A percentile compares a stretch with the other conserved stretches of the same genome.
These are phyloP conservation scores for Cucumis cinereus DNA, from an alignment of 306 rosid genomes.

Conservation along the genomic window DNA sequence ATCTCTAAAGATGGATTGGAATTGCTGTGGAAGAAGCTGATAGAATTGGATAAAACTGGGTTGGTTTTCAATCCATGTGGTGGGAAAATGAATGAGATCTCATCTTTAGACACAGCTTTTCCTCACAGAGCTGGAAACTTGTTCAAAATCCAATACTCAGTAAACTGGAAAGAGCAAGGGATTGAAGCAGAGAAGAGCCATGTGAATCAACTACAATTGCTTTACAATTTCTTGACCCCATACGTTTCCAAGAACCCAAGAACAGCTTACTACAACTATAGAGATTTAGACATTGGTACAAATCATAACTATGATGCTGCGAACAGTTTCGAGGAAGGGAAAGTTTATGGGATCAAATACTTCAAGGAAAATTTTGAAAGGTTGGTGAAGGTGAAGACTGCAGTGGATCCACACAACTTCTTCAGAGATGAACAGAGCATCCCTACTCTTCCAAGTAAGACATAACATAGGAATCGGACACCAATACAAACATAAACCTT, in stretches of 20 bases:
- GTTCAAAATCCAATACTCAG: no score
- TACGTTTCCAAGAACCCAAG: no score
- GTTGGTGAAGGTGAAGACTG: conserved; percentile 8
- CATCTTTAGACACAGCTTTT: no score
- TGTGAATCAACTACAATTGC: no score
- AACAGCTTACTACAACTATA: no score
- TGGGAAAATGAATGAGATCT: no score
- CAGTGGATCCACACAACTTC: conserved; percentile 15
- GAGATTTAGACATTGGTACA: no score
- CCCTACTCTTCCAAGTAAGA: background rate
- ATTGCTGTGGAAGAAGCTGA: conserved; percentile 46
- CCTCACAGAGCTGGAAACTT: no score
- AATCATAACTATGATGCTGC: background rate
- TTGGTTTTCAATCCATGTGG: conserved; percentile 36
- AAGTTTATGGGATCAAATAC: conserved; percentile 18
- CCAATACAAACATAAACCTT: background rate
- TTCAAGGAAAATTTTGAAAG: conserved; percentile 11
- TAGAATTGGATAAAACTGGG: conserved; percentile 38
- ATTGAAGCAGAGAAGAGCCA: no score
- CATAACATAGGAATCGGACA: background rate
- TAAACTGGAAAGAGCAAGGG: no score
- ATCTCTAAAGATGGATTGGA: conserved; percentile 34
- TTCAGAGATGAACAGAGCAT: conserved; percentile 16
- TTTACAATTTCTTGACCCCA: no score
- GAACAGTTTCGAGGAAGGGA: conserved; percentile 20